Evolutionary conservation across 352 stramenopile genomes (phyloP).

Genomic region (Globisporangium cylindrosporum): DNA sequence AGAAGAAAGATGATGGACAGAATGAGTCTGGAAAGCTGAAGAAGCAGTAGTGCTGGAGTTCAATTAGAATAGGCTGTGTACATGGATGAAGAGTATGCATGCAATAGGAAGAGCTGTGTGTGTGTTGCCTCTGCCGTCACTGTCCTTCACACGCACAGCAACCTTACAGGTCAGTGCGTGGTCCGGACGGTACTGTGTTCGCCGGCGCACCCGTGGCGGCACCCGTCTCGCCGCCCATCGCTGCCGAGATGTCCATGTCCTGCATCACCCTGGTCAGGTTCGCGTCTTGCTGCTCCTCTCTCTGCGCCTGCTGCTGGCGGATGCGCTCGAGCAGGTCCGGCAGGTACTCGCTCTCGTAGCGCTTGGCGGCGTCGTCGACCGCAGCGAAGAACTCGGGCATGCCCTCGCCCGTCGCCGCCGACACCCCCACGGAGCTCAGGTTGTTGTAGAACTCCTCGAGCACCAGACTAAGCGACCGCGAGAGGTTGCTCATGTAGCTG

Average conservation of each 20-base stretch:
- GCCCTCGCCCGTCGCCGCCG: constrained; percentile 93
- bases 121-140: no score
- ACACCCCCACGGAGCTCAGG: constrained; percentile 92
- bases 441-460: constrained; percentile 94
- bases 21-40: no score
- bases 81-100: no score
- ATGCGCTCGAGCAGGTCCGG: constrained; percentile 71
- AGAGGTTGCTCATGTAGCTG: constrained; percentile 92
- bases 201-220: constrained; percentile 5
- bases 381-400: constrained; percentile 93
- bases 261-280: constrained; percentile 75
- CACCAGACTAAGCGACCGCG: constrained; percentile 86
- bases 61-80: no score
- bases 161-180: constrained; percentile 59
- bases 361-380: constrained; percentile 80
- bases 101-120: no score
- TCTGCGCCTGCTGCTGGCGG: constrained; percentile 53
- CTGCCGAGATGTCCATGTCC: constrained; percentile 72
- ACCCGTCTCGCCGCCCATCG: constrained; percentile 27
- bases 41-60: no score
- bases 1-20: no score
- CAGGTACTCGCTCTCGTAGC: constrained; percentile 89
- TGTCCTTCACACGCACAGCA: no score
- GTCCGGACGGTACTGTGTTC: constrained; percentile 23
- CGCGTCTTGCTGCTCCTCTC: constrained; percentile 38